Conservation (phyloP, 2,329 filamentous ascomycete genomes). For the Colletotrichum godetiae region DNA sequence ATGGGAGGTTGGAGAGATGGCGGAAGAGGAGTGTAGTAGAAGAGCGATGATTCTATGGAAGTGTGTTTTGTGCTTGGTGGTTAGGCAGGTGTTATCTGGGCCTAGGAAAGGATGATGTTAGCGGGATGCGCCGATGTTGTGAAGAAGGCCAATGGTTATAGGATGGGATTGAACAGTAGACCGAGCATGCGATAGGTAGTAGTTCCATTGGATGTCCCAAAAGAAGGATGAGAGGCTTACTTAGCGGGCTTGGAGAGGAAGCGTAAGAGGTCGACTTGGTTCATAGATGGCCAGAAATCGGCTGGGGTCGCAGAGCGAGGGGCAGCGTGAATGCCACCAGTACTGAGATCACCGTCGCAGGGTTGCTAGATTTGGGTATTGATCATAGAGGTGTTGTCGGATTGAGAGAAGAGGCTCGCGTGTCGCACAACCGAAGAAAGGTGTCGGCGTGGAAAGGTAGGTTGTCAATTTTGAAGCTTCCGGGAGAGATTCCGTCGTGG, state of each 20-base stretch:
- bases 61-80: not conserved
- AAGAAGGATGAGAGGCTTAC: slow-evolving; percentile 62
- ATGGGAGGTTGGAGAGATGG: slow-evolving; percentile 39
- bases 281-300: slow-evolving; percentile 74
- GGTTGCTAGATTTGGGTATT: slow-evolving; percentile 1
- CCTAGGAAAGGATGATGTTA: slow-evolving; percentile 33
- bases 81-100: slow-evolving; percentile 35
- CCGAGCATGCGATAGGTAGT: not conserved
- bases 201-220: not conserved
- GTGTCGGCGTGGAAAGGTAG: not conserved
- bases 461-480: slow-evolving; percentile 31
- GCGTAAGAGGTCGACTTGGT: slow-evolving; percentile 88
- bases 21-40: slow-evolving; percentile 12
- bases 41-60: slow-evolving; percentile 23
- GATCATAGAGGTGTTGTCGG: slow-evolving; percentile 1
- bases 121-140: not conserved
- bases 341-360: slow-evolving; percentile 4
- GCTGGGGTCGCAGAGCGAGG: slow-evolving; percentile 5
- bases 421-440: slow-evolving; percentile 1
- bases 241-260: slow-evolving; percentile 96
- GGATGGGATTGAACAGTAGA: not conserved
- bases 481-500: slow-evolving; percentile 15
- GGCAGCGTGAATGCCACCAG: slow-evolving; percentile 18
- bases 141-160: not conserved
- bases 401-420: not conserved